phyloP scores from a whole-genome alignment of 2,329 filamentous ascomycete genomes.

The Periconia sp. region DNA sequence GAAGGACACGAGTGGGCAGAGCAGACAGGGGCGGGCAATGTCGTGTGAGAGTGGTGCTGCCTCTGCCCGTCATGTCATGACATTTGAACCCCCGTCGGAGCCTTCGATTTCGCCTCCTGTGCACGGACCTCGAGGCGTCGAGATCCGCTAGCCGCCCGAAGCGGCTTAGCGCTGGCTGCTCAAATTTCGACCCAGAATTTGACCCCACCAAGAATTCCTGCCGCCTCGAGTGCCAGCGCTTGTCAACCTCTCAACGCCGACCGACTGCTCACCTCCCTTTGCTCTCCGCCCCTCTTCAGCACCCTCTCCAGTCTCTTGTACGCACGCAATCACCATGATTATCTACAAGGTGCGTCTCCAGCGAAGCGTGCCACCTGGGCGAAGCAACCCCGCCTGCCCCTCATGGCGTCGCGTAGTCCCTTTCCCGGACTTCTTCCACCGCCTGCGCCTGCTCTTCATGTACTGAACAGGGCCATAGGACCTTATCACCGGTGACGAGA shows the following conservation, averaged over 20 bases:
- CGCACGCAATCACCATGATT: slow-evolving; percentile 55
- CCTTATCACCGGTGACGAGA: slow-evolving; percentile 86
- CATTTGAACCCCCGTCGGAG: slow-evolving; percentile 11
- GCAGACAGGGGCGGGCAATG: slow-evolving; percentile 20
- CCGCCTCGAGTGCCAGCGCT: slow-evolving; percentile 18
- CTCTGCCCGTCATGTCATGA: slow-evolving; percentile 29
- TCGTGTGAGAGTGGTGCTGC: slow-evolving; percentile 41
- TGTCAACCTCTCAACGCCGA: slow-evolving; percentile 14
- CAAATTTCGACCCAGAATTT: slow-evolving; percentile 22
- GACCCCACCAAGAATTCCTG: slow-evolving; percentile 33
- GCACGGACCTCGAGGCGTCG: slow-evolving; percentile 4
- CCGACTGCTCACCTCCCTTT: slow-evolving; percentile 16
- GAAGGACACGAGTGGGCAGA: slow-evolving; percentile 43
- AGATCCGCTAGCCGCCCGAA: background rate
- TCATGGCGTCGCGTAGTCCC: slow-evolving; percentile 16
- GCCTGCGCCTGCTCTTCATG: slow-evolving; percentile 1
- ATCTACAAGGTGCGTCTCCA: slow-evolving; percentile 60
- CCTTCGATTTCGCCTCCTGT: slow-evolving; percentile 6
- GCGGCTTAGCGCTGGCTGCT: slow-evolving; percentile 17
- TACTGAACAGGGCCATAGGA: slow-evolving; percentile 66
- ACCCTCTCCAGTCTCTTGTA: slow-evolving; percentile 13
- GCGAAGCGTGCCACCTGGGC: slow-evolving; percentile 6
- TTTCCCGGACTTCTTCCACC: slow-evolving; percentile 8
- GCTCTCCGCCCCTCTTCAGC: slow-evolving; percentile 3
- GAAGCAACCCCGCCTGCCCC: slow-evolving; percentile 27